Percentiles rank a stretch among this genome's conserved stretches.
These are phyloP conservation scores for Eutrema heterophyllum DNA, from an alignment of 345 rosid genomes.

Conservation along the genomic window DNA sequence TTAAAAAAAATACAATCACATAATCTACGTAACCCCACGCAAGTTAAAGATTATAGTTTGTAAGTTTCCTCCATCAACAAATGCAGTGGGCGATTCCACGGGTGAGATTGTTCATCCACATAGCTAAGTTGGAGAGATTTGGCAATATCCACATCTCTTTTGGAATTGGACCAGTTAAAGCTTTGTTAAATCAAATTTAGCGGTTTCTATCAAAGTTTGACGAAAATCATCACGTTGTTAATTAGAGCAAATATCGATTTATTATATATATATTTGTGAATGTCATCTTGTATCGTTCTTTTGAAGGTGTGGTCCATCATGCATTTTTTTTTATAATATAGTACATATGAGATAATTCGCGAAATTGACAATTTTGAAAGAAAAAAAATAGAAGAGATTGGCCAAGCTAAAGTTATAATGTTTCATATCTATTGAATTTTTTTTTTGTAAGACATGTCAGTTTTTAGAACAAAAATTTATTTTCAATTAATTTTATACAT, in stretches of 20 bases:
- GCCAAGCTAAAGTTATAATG: not conserved
- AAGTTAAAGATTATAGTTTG: not conserved
- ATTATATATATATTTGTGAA: not conserved
- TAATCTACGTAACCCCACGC: not conserved
- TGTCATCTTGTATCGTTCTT: not conserved
- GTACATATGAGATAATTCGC: not conserved
- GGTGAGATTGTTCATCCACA: not conserved
- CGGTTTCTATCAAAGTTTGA: not conserved
- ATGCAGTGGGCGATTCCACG: not conserved
- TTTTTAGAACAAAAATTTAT: not conserved
- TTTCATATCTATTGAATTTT: not conserved
- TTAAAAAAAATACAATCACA: not conserved
- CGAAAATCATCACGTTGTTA: not conserved
- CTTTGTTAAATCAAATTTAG: not conserved
- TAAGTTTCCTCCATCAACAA: not conserved
- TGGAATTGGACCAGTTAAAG: not conserved
- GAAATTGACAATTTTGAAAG: not conserved
- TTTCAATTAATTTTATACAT: not conserved
- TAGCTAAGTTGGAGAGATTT: not conserved
- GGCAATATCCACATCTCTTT: not conserved
- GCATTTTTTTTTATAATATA: not conserved
- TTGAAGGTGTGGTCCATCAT: not conserved
- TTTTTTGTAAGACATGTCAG: not conserved
- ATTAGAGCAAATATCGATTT: not conserved
- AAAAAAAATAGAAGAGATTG: not conserved